Conservation (phyloP, 2,329 filamentous ascomycete genomes). For the Phyllosticta ampelicida region DNA sequence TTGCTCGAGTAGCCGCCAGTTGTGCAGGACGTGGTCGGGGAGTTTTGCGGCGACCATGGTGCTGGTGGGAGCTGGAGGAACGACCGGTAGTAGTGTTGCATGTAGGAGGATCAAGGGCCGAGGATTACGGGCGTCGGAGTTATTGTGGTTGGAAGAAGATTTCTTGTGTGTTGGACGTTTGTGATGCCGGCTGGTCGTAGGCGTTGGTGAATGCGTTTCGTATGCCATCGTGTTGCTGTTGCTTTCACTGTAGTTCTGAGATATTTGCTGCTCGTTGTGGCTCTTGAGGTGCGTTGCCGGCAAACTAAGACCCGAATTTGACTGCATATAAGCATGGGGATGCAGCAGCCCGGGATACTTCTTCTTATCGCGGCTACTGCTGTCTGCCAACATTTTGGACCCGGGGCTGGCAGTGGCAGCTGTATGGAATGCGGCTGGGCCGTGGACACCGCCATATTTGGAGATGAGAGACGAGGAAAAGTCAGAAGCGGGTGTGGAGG, state of each 20-base stretch:
- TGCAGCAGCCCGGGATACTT: not conserved
- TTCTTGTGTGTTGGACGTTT: not conserved
- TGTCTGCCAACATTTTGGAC: not conserved
- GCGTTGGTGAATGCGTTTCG: not conserved
- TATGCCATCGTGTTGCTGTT: not conserved
- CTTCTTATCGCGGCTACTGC: not conserved
- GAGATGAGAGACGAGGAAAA: not conserved
- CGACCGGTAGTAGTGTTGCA: constrained; percentile 61
- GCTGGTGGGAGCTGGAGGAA: constrained; percentile 43
- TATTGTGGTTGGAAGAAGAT: not conserved
- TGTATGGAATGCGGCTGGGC: not conserved
- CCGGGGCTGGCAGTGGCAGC: not conserved
- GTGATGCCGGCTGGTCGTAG: not conserved
- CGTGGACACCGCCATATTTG: not conserved
- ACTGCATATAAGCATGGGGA: not conserved
- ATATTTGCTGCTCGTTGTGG: not conserved
- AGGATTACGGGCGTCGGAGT: constrained; percentile 14
- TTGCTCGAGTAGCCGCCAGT: constrained; percentile 57
- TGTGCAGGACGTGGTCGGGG: constrained; percentile 42
- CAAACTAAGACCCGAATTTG: not conserved
- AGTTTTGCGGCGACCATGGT: constrained; percentile 38
- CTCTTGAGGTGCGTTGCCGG: not conserved
- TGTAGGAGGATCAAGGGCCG: constrained; percentile 64
- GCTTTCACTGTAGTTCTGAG: not conserved
- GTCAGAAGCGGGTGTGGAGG: not conserved